Evolutionary conservation across 2,329 filamentous ascomycete genomes (phyloP), one percentile per base, ranked within the genome.

Genomic region (Claviceps humidiphila): DNA sequence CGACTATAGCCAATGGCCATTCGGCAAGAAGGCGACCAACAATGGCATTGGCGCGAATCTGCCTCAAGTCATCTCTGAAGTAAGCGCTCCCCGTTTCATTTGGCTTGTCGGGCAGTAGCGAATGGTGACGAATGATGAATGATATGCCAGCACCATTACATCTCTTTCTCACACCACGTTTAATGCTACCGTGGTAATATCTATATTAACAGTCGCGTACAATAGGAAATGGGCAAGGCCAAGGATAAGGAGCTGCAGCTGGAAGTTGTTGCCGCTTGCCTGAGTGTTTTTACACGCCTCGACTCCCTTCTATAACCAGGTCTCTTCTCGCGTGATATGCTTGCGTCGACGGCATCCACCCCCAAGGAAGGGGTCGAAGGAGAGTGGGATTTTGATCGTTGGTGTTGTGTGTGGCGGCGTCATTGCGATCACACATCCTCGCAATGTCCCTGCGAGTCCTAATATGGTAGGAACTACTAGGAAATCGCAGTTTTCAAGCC

Each of bases 1-100:
- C 43, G 91, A 97, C 66, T 98, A 96, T 71, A 95, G 89, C 63
- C 93, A 97, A 73, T 98, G 86, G 85, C 93, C 93, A 0, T 98
- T 98, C 72, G 89, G 84, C 51, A 85, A 84, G 71, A 86, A 90
- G 70, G 86, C 88, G 30, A 81, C 82, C 38, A 81, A 71, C 40
- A 80, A 89, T 58, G 89, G 89, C 37, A 89, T 97, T 52, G 93
- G 89, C 47, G 89, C 91, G 58, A 98, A 98, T 66, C 70, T 98
- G 64, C 87, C 89, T 47, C 86, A 93, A 67, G 82, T 89, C 34
- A 84, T 97, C 61, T 75, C 79, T 55, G 91, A 96, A 67, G 80
- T 82, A 60, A 55, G 72, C 24, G 34, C 5, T 16, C 5, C 11
- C 14, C 9, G 42, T 20, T 37, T 26, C 26, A 16, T 39, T 22